Evolutionary conservation across 345 rosid genomes (phyloP), one percentile per base, ranked within the genome.

Genomic region (Isatis tinctoria): DNA sequence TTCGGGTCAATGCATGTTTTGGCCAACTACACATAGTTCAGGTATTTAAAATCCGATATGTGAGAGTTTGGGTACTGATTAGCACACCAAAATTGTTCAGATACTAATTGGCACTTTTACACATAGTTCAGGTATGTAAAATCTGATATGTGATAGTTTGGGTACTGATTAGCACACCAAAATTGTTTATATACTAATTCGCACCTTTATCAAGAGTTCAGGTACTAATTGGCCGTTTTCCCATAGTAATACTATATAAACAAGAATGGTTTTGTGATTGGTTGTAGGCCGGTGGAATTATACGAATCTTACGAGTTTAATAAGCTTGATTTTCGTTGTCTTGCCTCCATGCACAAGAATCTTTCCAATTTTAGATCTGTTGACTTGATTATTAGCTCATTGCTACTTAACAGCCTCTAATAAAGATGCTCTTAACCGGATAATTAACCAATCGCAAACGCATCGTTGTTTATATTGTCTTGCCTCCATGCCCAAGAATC

Each of bases 231-330:
- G n/a, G n/a, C n/a, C n/a, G n/a, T n/a, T n/a, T n/a, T n/a, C n/a
- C n/a, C n/a, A 36, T 8, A 10, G 51, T 11, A 10, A 62, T 39
- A 48, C 8, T 4, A 43, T 14, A 16, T 73, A 65, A 51, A 60
- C 39, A 51, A 51, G 35, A 37, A 10, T 17, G 51, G 70, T n/a
- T 26, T 26, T 35, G 53, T 1, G 54, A 76, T 70, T 76, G 36
- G 80, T 76, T 61, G 70, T 27, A 53, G 56, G 70, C 70, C 74
- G 51, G 70, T 69, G 74, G 65, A 76, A 53, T 70, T 56, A 64
- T 64, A 70, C 30, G 56, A 77, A 65, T 70, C 76, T 37, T 14
- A 43, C 17, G 72, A 57, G 33, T 77, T 77, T 64, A 77, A 65
- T 77, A 70, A 65, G 54, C 56, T 70, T 47, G 18, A 36, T 36